Evolutionary conservation across 352 stramenopile species (phyloP).

Genomic region (Nannochloropsis limnetica): DNA sequence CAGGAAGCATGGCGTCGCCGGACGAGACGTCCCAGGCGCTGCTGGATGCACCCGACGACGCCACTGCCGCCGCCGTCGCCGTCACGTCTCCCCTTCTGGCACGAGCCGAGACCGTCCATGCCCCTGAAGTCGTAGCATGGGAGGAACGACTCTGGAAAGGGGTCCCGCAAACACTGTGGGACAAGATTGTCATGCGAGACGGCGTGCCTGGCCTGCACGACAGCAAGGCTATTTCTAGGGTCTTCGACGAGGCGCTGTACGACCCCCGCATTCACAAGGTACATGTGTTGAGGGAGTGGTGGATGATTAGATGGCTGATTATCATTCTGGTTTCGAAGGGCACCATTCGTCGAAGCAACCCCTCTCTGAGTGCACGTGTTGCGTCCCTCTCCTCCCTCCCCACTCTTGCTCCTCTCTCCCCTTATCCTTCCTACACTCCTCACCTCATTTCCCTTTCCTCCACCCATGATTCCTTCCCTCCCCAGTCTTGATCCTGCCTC

Average conservation of each 20-base stretch:
- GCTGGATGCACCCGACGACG: not conserved
- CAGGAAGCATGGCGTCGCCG: not conserved
- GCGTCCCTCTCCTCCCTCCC: too few relatives aligned
- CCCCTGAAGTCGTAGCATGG: not conserved
- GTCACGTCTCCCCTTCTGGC: not conserved
- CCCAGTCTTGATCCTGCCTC: not conserved
- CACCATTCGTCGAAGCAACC: too few relatives aligned
- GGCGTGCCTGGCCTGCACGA: not conserved
- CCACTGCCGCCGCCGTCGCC: too few relatives aligned
- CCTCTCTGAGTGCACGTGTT: too few relatives aligned
- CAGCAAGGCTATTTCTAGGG: not conserved
- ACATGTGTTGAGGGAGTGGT: not conserved
- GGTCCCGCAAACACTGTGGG: not conserved
- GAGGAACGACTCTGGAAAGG: slow-evolving; percentile 4
- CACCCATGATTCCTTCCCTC: too few relatives aligned
- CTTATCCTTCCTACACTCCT: not conserved
- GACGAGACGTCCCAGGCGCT: not conserved
- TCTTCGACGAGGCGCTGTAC: not conserved
- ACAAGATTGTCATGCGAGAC: slow-evolving; percentile 18
- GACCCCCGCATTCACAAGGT: slow-evolving; percentile 31
- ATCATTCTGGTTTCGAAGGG: too few relatives aligned
- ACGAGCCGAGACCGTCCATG: not conserved
- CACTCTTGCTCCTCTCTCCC: not conserved
- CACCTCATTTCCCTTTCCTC: not conserved
- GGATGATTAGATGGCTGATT: not conserved